Evolutionary conservation across 305 asterid genomes (phyloP), one percentile per base, ranked within the genome.

Genomic region (Petunia hybrid): DNA sequence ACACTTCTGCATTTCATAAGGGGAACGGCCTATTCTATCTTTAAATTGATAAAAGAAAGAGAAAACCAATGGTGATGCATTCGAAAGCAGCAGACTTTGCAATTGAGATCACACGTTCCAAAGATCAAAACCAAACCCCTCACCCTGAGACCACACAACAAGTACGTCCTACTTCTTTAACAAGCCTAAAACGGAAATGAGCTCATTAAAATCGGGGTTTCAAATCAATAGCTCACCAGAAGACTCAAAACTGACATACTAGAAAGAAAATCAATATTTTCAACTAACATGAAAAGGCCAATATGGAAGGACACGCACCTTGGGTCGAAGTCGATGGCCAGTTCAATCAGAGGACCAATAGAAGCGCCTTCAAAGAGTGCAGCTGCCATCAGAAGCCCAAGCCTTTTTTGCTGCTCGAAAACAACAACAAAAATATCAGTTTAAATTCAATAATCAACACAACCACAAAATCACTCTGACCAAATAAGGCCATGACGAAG

Each of bases 291-390:
- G 43, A 36, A 13, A 36, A 13, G 6, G 36, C 48, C 46, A 5
- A 6, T 6, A 6, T 6, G 42, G 16, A 51, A 45, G 56, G 63
- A 80, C 38, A 61, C 48, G n/a, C 88, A 96, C 99, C 97, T 91
- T 40, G 97, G 86, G 81, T 96, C 97, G 46, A 94, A 80, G 71
- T 89, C 81, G 51, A 96, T 89, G 45, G 98, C 99, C 85, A 92
- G 8, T 77, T 89, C 83, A 82, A 96, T 86, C 83, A 96, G 80
- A 76, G 98, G 97, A 80, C 99, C 99, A 45, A 90, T 60, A 0
- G 97, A 83, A 16, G 98, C 97, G 79, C 99, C 98, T 80, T 96
- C 76, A 80, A 94, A 85, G 68, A 87, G 86, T 3, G 97, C 92
- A 14, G 94, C 75, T 9, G 95, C 97, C 98, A 96, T 91, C 70